Evolutionary conservation across 495 filamentous ascomycete species (phyloP), one percentile per base, ranked within the genome.

Genomic region (Penicillium steckii): DNA sequence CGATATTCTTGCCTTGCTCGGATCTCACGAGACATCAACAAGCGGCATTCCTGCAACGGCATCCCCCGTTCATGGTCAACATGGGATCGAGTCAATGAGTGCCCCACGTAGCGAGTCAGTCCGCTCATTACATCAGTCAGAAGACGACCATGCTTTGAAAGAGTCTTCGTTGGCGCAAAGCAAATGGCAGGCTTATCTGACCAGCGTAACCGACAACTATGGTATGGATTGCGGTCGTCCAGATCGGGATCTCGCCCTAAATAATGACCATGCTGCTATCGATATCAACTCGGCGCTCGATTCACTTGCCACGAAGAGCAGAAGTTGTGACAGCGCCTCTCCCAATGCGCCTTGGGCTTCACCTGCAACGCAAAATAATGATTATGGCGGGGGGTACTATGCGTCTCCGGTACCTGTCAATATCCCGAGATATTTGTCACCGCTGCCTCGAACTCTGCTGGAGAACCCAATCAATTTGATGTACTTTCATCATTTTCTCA

Each of bases 391-490:
- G 17, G 80, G 80, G 7, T 92, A 92, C 54, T 91, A 94, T 70
- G 76, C 80, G 3, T 81, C 80, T 13, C 80, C 85, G 2, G 85
- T 89, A 3, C 71, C 80, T 2, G 83, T 92, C 47, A 81, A 78
- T 44, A 88, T 91, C 45, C 84, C 87, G 3, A 75, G 77, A 57
- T 75, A 75, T 23, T 64, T 90, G 13, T 81, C 85, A 48, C 85
- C 86, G n/a, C 68, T 89, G 37, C 87, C 87, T 7, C 67, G 79
- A 17, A 78, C 85, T 46, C 73, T 92, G 26, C 61, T 88, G 41
- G 77, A 85, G 42, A 90, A 89, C 62, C 87, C 84, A 17, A 90
- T 91, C 81, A 90, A 91, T 61, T 66, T 93, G 40, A 79, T 92
- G 56, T 83, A 83, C 56, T 83, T 82, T 54, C 87, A 92, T 69